A percentile compares a stretch with the other conserved stretches of the same genome.
phyloP scores from a whole-genome alignment of 371 early-diverging fungal genomes.

The Furculomyces boomerangus region DNA sequence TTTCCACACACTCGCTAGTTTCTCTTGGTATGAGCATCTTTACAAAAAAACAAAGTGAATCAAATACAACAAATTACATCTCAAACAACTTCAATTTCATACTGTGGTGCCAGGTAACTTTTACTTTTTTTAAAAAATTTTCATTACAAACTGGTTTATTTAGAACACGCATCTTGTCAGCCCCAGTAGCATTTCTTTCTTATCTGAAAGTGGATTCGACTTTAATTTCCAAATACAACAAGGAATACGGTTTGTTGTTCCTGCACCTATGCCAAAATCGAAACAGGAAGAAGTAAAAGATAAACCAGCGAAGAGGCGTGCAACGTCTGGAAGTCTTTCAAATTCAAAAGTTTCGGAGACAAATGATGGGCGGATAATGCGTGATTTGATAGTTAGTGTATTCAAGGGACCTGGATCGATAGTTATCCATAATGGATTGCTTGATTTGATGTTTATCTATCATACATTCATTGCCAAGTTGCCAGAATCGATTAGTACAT shows the following conservation, averaged over 20 bases:
- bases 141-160: neutral
- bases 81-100: constrained; percentile 17
- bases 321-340: constrained; percentile 1
- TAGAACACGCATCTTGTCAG: constrained; percentile 27
- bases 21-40: constrained; percentile 62
- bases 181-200: constrained; percentile 48
- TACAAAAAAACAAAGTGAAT: constrained; percentile 15
- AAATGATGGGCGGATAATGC: constrained; percentile 8
- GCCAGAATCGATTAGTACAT: constrained; percentile 43
- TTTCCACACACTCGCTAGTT: constrained; percentile 48
- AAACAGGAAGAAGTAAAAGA: too few species aligned
- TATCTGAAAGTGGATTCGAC: constrained; percentile 67
- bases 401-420: constrained; percentile 17
- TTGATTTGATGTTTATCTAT: constrained; percentile 79
- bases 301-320: neutral
- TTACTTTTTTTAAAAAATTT: neutral
- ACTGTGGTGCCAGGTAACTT: constrained; percentile 9
- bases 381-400: constrained; percentile 12
- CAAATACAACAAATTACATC: constrained; percentile 8
- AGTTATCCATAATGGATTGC: constrained; percentile 77
- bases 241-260: constrained; percentile 48
- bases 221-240: constrained; percentile 47
- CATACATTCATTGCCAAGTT: constrained; percentile 57
- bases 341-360: constrained; percentile 6
- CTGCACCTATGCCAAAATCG: neutral